Conservation (phyloP, 1,139 yeast genomes). For the Candida neerlandica region DNA sequence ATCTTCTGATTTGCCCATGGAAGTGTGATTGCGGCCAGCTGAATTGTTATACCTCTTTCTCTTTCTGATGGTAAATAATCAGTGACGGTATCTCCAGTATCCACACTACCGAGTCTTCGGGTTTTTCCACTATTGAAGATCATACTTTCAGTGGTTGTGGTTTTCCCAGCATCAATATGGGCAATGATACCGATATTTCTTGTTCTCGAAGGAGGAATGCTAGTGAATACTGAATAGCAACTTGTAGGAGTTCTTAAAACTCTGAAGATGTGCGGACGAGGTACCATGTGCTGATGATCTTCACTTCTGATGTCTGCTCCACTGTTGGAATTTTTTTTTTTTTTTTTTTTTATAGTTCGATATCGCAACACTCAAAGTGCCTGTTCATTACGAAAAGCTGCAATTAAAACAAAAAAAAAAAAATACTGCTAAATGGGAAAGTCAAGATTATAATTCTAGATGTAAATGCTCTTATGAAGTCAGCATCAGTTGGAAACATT, state of each 20-base stretch:
- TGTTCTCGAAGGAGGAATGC: slow-evolving; percentile 25
- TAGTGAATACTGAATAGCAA: not conserved
- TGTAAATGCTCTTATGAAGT: too few relatives aligned
- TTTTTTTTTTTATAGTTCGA: not conserved
- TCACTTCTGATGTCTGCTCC: too few relatives aligned
- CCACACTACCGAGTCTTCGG: slow-evolving; percentile 85
- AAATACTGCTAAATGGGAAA: too few relatives aligned
- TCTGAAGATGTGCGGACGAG: not conserved
- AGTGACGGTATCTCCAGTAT: slow-evolving; percentile 95
- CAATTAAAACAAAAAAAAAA: too few relatives aligned
- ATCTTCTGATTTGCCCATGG: slow-evolving; percentile 80
- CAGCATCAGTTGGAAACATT: too few relatives aligned
- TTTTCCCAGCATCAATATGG: slow-evolving; percentile 89
- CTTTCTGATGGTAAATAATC: slow-evolving; percentile 91
- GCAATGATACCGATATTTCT: slow-evolving; percentile 83
- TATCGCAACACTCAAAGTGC: too few relatives aligned
- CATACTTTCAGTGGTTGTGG: slow-evolving; percentile 91
- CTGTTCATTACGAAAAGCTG: too few relatives aligned
- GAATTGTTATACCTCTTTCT: slow-evolving; percentile 93
- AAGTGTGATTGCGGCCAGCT: slow-evolving; percentile 92
- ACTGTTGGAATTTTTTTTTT: not conserved
- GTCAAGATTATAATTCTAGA: too few relatives aligned
- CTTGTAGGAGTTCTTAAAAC: not conserved
- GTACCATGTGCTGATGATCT: not conserved
- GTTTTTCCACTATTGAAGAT: slow-evolving; percentile 85